These are phyloP conservation scores for Fomitopsis betulina DNA, from an alignment of 1,284 basidiomycete species.

Conservation along the genomic window DNA sequence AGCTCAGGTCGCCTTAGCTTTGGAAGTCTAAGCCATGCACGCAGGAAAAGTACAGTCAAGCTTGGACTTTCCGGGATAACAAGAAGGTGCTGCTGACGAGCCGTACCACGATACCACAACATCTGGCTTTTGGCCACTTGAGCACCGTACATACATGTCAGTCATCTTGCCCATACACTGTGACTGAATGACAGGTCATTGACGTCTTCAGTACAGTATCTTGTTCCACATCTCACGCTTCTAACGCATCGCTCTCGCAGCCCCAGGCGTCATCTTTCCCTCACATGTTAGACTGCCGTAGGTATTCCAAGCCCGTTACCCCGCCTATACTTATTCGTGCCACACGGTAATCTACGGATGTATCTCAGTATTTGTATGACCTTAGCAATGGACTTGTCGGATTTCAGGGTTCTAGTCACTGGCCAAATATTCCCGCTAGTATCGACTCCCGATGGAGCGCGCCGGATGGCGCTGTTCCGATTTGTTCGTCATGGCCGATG, in stretches of 20 bases:
- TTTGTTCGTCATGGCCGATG: background rate
- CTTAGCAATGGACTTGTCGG: background rate
- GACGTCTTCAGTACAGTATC: background rate
- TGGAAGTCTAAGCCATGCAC: slow-evolving; percentile 64
- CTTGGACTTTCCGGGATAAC: slow-evolving; percentile 56
- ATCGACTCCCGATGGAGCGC: background rate
- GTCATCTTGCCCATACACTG: background rate
- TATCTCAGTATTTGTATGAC: slow-evolving; percentile 3
- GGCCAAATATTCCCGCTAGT: background rate
- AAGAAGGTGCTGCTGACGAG: slow-evolving; percentile 28
- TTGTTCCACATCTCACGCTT: background rate
- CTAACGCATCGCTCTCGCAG: background rate
- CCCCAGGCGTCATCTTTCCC: background rate
- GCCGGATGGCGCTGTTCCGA: too few relatives aligned
- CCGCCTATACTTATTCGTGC: background rate
- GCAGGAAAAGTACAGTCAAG: slow-evolving; percentile 52
- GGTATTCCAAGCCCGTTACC: background rate
- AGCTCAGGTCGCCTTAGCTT: slow-evolving; percentile 81
- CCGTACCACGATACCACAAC: background rate
- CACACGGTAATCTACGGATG: slow-evolving; percentile 1
- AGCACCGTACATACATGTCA: background rate
- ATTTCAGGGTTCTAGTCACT: background rate
- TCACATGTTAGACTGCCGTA: background rate
- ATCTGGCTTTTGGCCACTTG: background rate
- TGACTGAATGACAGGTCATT: background rate